Conservation (phyloP, 2,329 filamentous ascomycete genomes). For the Fusarium sp. region DNA sequence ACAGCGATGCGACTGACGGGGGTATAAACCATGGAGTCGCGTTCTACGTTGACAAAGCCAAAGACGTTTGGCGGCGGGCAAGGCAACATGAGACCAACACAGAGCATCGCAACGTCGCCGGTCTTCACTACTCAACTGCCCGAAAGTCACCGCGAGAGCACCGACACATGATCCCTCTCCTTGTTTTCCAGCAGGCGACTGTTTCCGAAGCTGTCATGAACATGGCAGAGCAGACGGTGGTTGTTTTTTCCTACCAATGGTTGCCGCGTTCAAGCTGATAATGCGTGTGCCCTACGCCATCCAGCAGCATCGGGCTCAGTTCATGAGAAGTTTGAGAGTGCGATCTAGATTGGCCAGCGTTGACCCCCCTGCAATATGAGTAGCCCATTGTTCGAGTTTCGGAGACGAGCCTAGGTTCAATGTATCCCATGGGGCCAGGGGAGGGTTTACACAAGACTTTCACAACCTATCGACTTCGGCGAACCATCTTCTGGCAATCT, state of each 20-base stretch:
- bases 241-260: background rate
- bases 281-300: background rate
- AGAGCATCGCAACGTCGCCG: background rate
- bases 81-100: background rate
- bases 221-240: background rate
- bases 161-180: background rate
- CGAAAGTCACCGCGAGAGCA: background rate
- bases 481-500: background rate
- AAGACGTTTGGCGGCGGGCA: background rate
- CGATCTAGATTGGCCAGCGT: background rate
- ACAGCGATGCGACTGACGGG: background rate
- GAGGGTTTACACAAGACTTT: background rate
- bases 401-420: background rate
- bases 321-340: background rate
- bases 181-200: background rate
- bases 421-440: background rate
- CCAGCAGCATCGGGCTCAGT: background rate
- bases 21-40: background rate
- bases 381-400: background rate
- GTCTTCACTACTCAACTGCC: background rate
- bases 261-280: background rate
- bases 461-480: background rate
- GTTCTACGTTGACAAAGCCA: background rate
- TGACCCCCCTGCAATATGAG: background rate
- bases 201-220: background rate